A percentile compares a stretch with the other conserved stretches of the same genome.
phyloP scores from a whole-genome alignment of 1,139 yeast species.

The Yamadazyma songkhlaensis region DNA sequence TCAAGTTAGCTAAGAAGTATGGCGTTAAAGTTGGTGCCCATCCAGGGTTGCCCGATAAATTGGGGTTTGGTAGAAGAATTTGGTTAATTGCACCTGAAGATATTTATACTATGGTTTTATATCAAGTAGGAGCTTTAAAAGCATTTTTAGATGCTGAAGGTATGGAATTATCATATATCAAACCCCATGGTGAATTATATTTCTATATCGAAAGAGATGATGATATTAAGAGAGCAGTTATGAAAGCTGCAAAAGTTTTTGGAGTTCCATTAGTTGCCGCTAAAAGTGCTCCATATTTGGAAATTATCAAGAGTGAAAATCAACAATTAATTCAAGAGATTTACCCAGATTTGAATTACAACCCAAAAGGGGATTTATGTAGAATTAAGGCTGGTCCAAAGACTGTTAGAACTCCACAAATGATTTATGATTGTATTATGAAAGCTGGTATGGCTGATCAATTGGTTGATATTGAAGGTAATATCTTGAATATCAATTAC shows the following conservation, averaged over 20 bases:
- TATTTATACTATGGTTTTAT: conserved; percentile 29
- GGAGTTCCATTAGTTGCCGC: conserved; percentile 65
- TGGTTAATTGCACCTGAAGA: conserved; percentile 34
- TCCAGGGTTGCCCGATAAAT: conserved; percentile 35
- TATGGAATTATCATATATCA: conserved; percentile 27
- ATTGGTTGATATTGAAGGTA: conserved; percentile 18
- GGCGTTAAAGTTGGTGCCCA: conserved; percentile 34
- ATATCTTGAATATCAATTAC: conserved; percentile 21
- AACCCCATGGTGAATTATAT: conserved; percentile 38
- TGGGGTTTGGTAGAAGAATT: conserved; percentile 35
- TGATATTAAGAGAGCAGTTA: conserved; percentile 30
- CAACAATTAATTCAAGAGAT: conserved; percentile 34
- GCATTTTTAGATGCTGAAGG: conserved; percentile 35
- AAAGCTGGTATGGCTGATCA: conserved; percentile 21
- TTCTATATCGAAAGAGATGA: conserved; percentile 33
- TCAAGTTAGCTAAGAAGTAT: conserved; percentile 29
- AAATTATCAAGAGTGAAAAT: conserved; percentile 66
- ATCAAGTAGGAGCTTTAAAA: conserved; percentile 38
- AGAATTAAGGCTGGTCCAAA: conserved; percentile 20
- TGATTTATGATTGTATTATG: conserved; percentile 22
- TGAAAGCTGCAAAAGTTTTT: conserved; percentile 33
- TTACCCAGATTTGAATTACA: conserved; percentile 34
- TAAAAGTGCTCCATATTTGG: conserved; percentile 76
- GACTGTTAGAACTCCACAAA: conserved; percentile 24
- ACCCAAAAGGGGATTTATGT: conserved; percentile 25